Conservation (phyloP, 2,329 filamentous ascomycete species). For the Colletotrichum ledebouriae region DNA sequence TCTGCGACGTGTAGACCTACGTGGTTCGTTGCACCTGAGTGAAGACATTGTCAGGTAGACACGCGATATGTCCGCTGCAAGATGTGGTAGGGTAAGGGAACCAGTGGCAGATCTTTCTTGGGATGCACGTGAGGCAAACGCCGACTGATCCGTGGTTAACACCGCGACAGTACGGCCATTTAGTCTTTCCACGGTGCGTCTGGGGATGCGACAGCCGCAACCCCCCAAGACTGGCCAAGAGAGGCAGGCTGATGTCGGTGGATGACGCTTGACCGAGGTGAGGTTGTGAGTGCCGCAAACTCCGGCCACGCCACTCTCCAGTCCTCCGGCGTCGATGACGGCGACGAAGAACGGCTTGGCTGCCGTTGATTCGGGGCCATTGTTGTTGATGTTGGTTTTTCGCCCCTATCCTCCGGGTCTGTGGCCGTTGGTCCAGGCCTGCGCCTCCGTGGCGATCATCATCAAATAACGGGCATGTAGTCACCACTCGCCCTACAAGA, state of each 20-base stretch:
- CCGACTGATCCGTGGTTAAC: conserved; percentile 37
- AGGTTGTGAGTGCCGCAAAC: conserved; percentile 24
- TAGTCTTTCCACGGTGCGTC: conserved; percentile 36
- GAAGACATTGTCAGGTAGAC: not conserved
- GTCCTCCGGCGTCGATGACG: conserved; percentile 30
- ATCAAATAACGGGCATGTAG: not conserved
- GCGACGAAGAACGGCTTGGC: conserved; percentile 31
- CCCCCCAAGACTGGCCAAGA: not conserved
- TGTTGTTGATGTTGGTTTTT: not conserved
- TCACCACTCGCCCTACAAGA: not conserved
- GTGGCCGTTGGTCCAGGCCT: not conserved
- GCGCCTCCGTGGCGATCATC: conserved; percentile 9
- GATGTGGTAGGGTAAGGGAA: not conserved
- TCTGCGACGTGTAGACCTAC: not conserved
- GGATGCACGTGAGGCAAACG: not conserved
- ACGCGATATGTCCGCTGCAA: not conserved
- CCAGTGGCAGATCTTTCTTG: not conserved
- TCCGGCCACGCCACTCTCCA: conserved; percentile 32
- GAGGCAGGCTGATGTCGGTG: conserved; percentile 21
- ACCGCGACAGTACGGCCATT: conserved; percentile 27
- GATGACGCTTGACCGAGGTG: conserved; percentile 40
- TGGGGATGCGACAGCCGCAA: conserved; percentile 22
- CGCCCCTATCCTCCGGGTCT: not conserved
- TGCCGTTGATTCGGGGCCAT: conserved; percentile 14
- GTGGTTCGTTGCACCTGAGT: not conserved